Conservation (phyloP, 306 rosid species). For the Datisca glomerata region DNA sequence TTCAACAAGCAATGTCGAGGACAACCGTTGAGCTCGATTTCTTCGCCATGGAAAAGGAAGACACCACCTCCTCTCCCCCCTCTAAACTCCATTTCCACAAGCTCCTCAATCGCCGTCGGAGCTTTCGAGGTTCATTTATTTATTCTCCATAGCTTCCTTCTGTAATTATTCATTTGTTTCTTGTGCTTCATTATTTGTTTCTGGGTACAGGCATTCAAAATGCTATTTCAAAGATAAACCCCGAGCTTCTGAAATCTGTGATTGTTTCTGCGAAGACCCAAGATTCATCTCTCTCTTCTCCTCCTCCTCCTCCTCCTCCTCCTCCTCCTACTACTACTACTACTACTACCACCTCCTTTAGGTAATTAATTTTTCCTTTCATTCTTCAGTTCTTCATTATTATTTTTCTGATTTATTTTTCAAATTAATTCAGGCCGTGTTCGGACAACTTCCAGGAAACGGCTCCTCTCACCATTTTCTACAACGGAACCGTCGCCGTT, state of each 20-base stretch:
- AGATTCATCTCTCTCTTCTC: not conserved
- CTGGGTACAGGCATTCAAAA: conserved; percentile 12
- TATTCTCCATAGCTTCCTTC: not conserved
- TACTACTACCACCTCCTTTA: not conserved
- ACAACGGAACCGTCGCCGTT: conserved; percentile 31
- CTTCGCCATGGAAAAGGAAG: conserved; percentile 19
- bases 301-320: not conserved
- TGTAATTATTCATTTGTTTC: not conserved
- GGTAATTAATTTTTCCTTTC: not conserved
- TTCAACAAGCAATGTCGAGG: too few relatives aligned
- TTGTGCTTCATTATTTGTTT: too few relatives aligned
- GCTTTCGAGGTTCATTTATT: conserved; percentile 18
- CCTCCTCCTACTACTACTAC: not conserved
- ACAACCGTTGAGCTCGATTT: conserved; percentile 31
- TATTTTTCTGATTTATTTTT: not conserved
- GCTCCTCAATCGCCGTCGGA: conserved; percentile 30
- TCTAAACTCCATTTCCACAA: conserved; percentile 32
- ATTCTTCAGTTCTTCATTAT: not conserved
- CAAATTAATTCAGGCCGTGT: conserved; percentile 4
- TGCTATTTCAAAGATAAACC: conserved; percentile 27
- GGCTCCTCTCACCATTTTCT: conserved; percentile 31
- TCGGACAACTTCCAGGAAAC: conserved; percentile 11
- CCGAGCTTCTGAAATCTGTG: conserved; percentile 33
- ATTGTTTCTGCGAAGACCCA: conserved; percentile 4
- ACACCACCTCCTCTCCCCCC: not conserved